These are phyloP conservation scores for Discostella stelligeroides DNA, from an alignment of 108 stramenopile species.

Conservation along the genomic window DNA sequence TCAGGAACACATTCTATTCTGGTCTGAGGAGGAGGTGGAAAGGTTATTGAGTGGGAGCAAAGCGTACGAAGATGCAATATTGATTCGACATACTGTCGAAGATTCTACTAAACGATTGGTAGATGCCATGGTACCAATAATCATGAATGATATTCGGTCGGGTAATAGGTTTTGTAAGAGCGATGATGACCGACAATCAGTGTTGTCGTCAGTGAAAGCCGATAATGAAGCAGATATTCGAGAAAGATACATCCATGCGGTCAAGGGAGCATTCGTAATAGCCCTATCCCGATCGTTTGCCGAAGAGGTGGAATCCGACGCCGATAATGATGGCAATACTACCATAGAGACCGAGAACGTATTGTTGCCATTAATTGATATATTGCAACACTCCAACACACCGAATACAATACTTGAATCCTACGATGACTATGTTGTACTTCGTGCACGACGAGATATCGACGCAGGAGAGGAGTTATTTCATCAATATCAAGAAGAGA, in stretches of 20 bases:
- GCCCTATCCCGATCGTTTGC: slow-evolving; percentile 74
- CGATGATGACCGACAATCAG: slow-evolving; percentile 9
- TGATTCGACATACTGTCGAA: slow-evolving; percentile 61
- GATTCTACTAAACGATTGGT: slow-evolving; percentile 57
- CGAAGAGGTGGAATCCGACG: slow-evolving; percentile 56
- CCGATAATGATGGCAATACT: slow-evolving; percentile 16
- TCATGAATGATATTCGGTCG: slow-evolving; percentile 21
- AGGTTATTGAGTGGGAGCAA: slow-evolving; percentile 55
- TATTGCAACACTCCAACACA: slow-evolving; percentile 69
- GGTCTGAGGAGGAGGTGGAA: slow-evolving; percentile 66
- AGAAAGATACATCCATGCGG: slow-evolving; percentile 55
- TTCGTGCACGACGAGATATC: slow-evolving; percentile 58
- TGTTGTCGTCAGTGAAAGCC: slow-evolving; percentile 26
- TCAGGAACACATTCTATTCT: slow-evolving; percentile 82
- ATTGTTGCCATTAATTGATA: slow-evolving; percentile 74
- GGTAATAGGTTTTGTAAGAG: slow-evolving; percentile 37
- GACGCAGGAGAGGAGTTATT: slow-evolving; percentile 61
- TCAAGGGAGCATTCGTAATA: slow-evolving; percentile 72
- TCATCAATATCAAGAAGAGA: slow-evolving; percentile 76
- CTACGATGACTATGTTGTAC: slow-evolving; percentile 63
- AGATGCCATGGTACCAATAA: slow-evolving; percentile 48
- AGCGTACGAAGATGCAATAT: slow-evolving; percentile 62
- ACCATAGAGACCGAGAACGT: slow-evolving; percentile 46
- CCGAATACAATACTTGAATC: slow-evolving; percentile 62
- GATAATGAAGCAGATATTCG: neutral